Base-by-base conservation (phyloP, 495 filamentous ascomycete species). In the Hypoxylon fuscum region DNA sequence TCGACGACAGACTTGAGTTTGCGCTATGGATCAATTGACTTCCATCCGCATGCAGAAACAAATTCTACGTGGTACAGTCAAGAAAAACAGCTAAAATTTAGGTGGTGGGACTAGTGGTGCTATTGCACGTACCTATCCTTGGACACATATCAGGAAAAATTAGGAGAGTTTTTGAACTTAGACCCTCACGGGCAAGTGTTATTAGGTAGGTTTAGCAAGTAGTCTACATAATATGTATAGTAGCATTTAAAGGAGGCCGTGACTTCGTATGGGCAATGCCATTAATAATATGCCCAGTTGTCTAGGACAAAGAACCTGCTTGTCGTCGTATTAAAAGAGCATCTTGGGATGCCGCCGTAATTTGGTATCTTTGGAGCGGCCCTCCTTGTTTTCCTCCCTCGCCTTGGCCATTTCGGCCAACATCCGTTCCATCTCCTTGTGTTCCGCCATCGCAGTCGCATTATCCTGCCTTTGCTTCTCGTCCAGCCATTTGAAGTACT, bases 331-430 rank as follows among this genome's bases (percentile, higher is more conserved):
- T 50, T 56, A 66, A 41, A 60, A 66, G 51, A 60, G 51, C 69
- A 72, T 59, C 50, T 65, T 65, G 14, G 69, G 69, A 56, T 49
- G 62, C 46, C 62, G 62, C 35, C 62, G 32, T 52, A 66, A 53
- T 43, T 52, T 55, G 40, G 62, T 66, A 32, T 52, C 55, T 48
- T 59, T 60, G 7, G 37, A 45, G 9, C 37, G 34, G 17, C 57
- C 59, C 5, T 46, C 27, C 14, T 55, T 34, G 53, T 69, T 43
- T 43, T 67, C 54, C n/a, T 59, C 29, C 53, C 51, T 62, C 48
- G 64, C 59, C 27, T 58, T 57, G 0, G 42, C 52, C 9, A 72
- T 44, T 55, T 67, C 85, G 1, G 62, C 69, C 45, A 69, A 17
- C 69, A 72, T 72, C 34, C 34, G 62, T 1, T 67, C 41, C 0